Evolutionary conservation across 805 yeast genomes (phyloP).

Genomic region (Schwanniomyces polymorphus): DNA sequence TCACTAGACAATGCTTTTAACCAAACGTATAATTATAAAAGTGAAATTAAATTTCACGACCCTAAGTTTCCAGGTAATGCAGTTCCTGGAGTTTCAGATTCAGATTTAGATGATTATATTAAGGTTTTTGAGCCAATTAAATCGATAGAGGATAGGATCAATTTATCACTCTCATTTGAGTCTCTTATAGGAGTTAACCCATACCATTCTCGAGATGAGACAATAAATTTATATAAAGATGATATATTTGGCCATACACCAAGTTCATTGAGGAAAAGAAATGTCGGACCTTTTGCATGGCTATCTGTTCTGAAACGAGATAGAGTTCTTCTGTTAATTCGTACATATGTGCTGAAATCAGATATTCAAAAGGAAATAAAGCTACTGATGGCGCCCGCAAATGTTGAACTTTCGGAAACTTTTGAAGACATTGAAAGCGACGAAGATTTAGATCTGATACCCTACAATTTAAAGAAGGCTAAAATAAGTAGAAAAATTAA

Average conservation of each 20-base stretch:
- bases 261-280: conserved; percentile 17
- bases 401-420: too few relatives aligned
- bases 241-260: conserved; percentile 13
- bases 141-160: not conserved
- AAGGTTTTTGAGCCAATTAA: not conserved
- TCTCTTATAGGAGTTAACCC: conserved; percentile 9
- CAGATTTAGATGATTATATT: not conserved
- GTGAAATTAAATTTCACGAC: not conserved
- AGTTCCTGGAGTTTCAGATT: not conserved
- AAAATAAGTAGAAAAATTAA: not conserved
- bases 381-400: not conserved
- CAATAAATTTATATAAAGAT: conserved; percentile 7
- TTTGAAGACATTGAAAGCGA: conserved; percentile 19
- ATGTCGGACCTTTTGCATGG: conserved; percentile 26
- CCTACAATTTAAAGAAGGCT: not conserved
- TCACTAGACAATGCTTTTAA: not conserved
- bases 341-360: conserved; percentile 1
- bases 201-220: conserved; percentile 6
- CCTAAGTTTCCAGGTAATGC: not conserved
- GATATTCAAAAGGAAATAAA: not conserved
- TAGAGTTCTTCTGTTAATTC: conserved; percentile 6
- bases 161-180: not conserved
- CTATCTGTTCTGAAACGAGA: conserved; percentile 23
- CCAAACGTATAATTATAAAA: not conserved
- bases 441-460: conserved; percentile 13